Conservation (phyloP, 2,329 filamentous ascomycete species). For the Piedraia hortae region DNA sequence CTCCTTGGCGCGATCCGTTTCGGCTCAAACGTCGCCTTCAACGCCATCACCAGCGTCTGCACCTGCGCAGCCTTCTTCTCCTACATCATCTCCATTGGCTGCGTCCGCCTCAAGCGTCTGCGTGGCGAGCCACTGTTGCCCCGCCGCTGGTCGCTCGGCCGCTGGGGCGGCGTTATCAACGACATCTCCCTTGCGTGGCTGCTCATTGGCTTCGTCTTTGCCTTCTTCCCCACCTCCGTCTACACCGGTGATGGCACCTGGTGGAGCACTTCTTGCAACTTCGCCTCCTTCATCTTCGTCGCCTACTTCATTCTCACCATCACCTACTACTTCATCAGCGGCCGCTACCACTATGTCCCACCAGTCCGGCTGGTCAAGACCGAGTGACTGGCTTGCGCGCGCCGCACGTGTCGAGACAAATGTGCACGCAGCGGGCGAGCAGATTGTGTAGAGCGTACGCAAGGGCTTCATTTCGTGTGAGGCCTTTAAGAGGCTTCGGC, state of each 20-base stretch:
- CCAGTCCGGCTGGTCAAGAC: constrained; percentile 1
- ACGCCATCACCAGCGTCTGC: constrained; percentile 16
- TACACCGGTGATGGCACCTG: no score
- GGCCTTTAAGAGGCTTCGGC: no score
- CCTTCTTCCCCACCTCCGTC: constrained; percentile 17
- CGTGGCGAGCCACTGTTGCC: constrained; percentile 12
- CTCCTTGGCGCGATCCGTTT: constrained; percentile 14
- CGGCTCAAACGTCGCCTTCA: constrained; percentile 15
- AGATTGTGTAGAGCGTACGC: no score
- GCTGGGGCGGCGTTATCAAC: constrained; percentile 14
- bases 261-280: no score
- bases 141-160: constrained; percentile 14
- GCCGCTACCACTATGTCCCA: background rate
- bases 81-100: constrained; percentile 15
- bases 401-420: no score
- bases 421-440: no score
- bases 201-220: constrained; percentile 9
- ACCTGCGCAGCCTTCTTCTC: constrained; percentile 15
- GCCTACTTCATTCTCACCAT: background rate
- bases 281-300: background rate
- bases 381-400: no score
- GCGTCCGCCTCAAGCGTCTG: constrained; percentile 14
- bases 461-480: no score
- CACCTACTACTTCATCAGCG: background rate
- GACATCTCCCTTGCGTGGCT: constrained; percentile 4